Base-by-base conservation (phyloP, 768 basidiomycete genomes). In the Pleurotus citrinopileatus region DNA sequence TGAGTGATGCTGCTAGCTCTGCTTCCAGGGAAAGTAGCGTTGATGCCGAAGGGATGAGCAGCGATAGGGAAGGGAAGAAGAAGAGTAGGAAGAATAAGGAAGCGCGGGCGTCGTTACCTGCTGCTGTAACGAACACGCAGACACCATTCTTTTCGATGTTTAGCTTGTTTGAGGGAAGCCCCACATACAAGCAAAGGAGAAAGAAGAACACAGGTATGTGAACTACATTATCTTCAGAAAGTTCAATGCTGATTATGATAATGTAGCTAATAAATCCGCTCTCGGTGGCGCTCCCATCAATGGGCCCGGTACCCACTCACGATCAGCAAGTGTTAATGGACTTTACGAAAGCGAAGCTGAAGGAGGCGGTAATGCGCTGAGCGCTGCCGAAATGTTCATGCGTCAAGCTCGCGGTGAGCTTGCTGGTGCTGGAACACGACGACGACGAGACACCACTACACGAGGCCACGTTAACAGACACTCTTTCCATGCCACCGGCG, bases 161-260 rank as follows among this genome's bases (percentile, higher is more conserved):
- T 64, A 82, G 87, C n/a, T 72, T 92, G 42, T 87, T 92, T 50
- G 88, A 91, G 66, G 93, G 93, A 12, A 87, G 83, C 57, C 87
- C 92, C 3, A 81, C 83, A 2, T 97, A 97, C 76, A 97, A 97
- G 71, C 87, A 90, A 63, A 79, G 94, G 23, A 80, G 88, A 59
- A 91, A 91, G 75, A 91, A 89, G 67, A 76, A 51, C 2, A 36
- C 48, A 36, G 48, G 48, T 51, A 38, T 37, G 48, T 22, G 32
- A 15, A 19, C 12, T 10, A 19, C 32, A 8, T 36, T 29, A 36
- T 36, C 10, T 28, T 7, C 23, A 36, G 10, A 9, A 32, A 9
- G 12, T 26, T 47, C 26, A 47, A 15, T 1, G 20, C 12, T 32
- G 26, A 27, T 47, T 37, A 10, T 51, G 20, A 1, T 46, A 6